Evolutionary conservation across 768 basidiomycete species (phyloP).

Genomic region (Pulveroboletus sp.): DNA sequence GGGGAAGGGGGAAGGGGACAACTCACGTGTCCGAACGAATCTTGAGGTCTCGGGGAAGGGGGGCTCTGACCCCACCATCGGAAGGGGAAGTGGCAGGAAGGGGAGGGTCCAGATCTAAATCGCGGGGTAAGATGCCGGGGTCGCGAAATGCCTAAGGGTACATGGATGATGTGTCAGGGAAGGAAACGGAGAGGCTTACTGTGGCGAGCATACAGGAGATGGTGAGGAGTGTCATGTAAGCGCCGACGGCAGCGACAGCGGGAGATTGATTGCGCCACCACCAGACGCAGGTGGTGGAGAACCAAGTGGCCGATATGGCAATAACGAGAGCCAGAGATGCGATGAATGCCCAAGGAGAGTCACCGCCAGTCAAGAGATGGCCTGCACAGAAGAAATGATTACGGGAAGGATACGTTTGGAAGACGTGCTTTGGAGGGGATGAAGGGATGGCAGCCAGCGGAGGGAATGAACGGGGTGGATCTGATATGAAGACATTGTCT

Average conservation of each 20-base stretch:
- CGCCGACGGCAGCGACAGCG: constrained; percentile 64
- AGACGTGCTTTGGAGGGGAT: constrained; percentile 44
- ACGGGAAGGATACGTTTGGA: constrained; percentile 64
- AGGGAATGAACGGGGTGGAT: constrained; percentile 30
- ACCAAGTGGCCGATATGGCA: constrained; percentile 75
- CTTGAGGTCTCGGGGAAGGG: constrained; percentile 78
- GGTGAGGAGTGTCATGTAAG: constrained; percentile 62
- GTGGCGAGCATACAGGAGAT: constrained; percentile 76
- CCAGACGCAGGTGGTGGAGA: constrained; percentile 85
- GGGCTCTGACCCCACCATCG: constrained; percentile 58
- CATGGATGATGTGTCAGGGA: background rate
- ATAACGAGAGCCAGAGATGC: constrained; percentile 59
- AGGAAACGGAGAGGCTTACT: constrained; percentile 39
- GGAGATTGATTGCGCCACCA: constrained; percentile 83
- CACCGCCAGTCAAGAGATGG: constrained; percentile 77
- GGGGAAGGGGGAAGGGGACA: background rate
- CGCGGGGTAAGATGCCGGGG: constrained; percentile 86
- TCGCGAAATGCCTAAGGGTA: constrained; percentile 65
- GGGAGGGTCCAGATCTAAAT: constrained; percentile 85
- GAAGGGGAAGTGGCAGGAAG: constrained; percentile 60
- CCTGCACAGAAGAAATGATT: constrained; percentile 78
- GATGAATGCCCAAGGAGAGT: constrained; percentile 80
- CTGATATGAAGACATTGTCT: constrained; percentile 25
- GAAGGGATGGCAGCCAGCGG: constrained; percentile 36
- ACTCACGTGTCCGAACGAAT: constrained; percentile 77